Evolutionary conservation across 2,329 filamentous ascomycete species (phyloP), one percentile per base, ranked within the genome.

Genomic region (Colletotrichum sp.): DNA sequence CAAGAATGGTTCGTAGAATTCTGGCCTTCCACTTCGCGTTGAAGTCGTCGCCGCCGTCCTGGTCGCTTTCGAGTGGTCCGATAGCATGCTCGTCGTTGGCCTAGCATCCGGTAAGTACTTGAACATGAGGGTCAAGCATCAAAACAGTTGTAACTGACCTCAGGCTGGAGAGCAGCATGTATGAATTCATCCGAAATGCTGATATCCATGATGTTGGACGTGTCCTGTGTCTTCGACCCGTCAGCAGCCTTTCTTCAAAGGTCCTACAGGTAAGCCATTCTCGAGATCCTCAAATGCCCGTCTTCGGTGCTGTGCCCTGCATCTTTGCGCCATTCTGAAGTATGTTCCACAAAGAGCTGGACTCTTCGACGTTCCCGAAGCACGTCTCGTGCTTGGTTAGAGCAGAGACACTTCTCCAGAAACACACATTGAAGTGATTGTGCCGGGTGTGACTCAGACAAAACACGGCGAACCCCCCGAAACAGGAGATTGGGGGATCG

Each of bases 181-280:
- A 49, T 12, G 39, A 12, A 12, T 12, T 34, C 59, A 30, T 63
- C 59, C 10, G 13, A 34, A 28, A 69, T 36, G 55, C 34, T 39
- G 26, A 5, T 3, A 18, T 34, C 18, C 30, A 69, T 26, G 32
- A 34, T 18, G 9, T 55, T 49, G 52, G 16, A 13, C 9, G 16
- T 12, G 30, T 60, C n/a, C 24, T 68, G 52, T 28, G 18, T 57
- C 69, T 76, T 60, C 73, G 60, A 30, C 68, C 69, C 59, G 69
- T 76, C 63, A 68, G 68, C 30, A 72, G 52, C 34, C 67, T 59
- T 39, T 34, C 67, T 64, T 63, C 57, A 30, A 73, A 73, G 44
- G 28, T 68, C 66, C 68, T 70, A 64, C 66, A 39, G 71, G 66
- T 64, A 73, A 64, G 66, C 71, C 66, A 49, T 24, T 63, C 44